phyloP scores from a whole-genome alignment of 208 protist genomes.

The Strigomonas galati region DNA sequence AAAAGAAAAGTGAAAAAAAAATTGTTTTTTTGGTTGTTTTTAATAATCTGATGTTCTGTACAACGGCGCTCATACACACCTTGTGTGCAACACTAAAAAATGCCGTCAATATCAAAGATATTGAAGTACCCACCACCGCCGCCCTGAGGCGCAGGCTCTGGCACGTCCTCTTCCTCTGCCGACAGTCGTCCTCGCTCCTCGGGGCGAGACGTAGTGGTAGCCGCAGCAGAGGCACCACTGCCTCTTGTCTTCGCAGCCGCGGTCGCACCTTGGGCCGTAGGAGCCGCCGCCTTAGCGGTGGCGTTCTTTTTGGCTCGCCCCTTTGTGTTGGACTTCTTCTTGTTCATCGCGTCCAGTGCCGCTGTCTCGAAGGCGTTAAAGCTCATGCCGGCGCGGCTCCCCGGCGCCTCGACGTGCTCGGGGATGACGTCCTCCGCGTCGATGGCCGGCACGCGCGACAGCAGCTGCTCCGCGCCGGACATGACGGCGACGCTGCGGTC shows the following conservation, averaged over 20 bases:
- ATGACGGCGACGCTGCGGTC: conserved; percentile 20
- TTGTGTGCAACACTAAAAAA: too few species aligned
- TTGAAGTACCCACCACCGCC: conserved; percentile 17
- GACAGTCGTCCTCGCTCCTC: too few species aligned
- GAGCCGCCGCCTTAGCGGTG: too few species aligned
- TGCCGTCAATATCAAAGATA: conserved; percentile 75
- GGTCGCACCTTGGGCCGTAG: too few species aligned
- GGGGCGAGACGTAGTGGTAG: too few species aligned
- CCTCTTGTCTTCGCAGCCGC: too few species aligned
- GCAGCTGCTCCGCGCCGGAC: conserved; percentile 12
- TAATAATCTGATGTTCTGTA: neutral
- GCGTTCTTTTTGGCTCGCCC: too few species aligned
- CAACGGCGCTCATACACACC: too few species aligned
- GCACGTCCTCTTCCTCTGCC: neutral
- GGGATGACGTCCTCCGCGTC: conserved; percentile 45
- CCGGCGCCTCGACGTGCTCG: conserved; percentile 27
- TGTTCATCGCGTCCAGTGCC: conserved; percentile 31
- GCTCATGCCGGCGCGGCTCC: neutral
- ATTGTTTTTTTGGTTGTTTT: conserved; percentile 8
- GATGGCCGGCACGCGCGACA: conserved; percentile 33
- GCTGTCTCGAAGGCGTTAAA: conserved; percentile 68
- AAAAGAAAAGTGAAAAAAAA: conserved; percentile 1
- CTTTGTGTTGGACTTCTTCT: conserved; percentile 16
- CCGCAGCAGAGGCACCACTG: too few species aligned
- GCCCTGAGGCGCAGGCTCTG: neutral